These are phyloP conservation scores for Bromus sterilis DNA, from an alignment of 176 grass and related monocot genomes.

Conservation along the genomic window DNA sequence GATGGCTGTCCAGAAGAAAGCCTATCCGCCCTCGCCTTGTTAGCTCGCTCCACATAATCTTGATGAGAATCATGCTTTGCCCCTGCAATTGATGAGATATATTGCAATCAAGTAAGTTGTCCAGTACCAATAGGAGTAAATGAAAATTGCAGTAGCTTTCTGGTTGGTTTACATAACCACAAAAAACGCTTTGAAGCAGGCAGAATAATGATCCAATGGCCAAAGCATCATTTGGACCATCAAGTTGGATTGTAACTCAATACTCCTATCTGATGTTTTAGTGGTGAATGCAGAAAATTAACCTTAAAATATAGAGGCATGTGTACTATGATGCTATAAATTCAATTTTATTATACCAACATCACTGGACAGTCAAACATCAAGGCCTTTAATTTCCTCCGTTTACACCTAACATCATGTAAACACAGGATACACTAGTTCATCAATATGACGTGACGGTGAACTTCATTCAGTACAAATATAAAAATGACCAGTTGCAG, in stretches of 20 bases:
- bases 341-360: neutral
- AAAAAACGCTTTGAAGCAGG: neutral
- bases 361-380: neutral
- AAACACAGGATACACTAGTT: neutral
- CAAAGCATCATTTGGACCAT: neutral
- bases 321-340: neutral
- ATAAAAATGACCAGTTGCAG: neutral
- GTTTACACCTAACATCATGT: neutral
- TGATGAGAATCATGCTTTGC: conserved; percentile 89
- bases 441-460: neutral
- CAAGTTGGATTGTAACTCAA: neutral
- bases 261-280: neutral
- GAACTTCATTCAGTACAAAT: neutral
- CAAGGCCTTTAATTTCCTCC: neutral
- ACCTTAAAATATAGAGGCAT: neutral
- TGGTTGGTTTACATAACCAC: neutral
- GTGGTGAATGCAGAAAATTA: neutral
- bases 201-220: neutral
- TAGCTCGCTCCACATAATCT: conserved; percentile 90
- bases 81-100: conserved; percentile 29
- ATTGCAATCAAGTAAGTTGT: neutral
- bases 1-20: conserved; percentile 75
- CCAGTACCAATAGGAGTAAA: neutral
- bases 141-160: neutral
- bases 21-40: conserved; percentile 71